Percentiles rank a stretch among this genome's conserved stretches.
These are phyloP conservation scores for Rhazya stricta DNA, from an alignment of 257 asterid species.

Conservation along the genomic window DNA sequence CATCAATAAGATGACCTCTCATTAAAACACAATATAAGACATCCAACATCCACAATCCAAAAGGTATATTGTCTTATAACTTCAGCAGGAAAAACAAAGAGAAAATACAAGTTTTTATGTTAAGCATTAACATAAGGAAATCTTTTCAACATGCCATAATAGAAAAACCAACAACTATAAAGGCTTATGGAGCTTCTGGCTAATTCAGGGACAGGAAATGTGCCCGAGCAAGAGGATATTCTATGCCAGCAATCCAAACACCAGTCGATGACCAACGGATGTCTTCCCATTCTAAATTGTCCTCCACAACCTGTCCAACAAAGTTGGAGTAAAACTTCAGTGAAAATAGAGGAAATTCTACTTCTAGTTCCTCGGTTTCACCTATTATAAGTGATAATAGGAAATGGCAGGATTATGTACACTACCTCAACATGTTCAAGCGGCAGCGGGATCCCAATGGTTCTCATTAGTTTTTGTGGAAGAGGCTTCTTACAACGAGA, in stretches of 20 bases:
- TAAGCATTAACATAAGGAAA: neutral
- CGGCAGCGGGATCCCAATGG: slow-evolving; percentile 78
- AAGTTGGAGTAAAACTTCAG: slow-evolving; percentile 10
- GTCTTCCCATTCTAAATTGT: slow-evolving; percentile 87
- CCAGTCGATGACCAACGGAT: slow-evolving; percentile 85
- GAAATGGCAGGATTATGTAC: slow-evolving; percentile 1
- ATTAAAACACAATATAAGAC: too few relatives aligned
- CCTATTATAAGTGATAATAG: neutral
- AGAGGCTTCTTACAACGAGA: slow-evolving; percentile 73
- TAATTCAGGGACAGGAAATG: slow-evolving; percentile 61
- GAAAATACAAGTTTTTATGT: neutral
- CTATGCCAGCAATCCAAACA: slow-evolving; percentile 71
- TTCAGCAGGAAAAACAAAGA: neutral
- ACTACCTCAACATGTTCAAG: slow-evolving; percentile 80
- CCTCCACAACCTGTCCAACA: slow-evolving; percentile 66
- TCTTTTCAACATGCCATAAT: neutral
- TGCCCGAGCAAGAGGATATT: slow-evolving; percentile 78
- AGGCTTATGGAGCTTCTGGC: neutral
- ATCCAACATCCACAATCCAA: neutral
- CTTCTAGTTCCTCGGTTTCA: neutral
- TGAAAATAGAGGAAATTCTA: neutral
- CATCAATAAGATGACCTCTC: neutral
- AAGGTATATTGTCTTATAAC: neutral
- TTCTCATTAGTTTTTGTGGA: slow-evolving; percentile 62
- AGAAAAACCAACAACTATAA: neutral